Base-by-base conservation (phyloP, 257 asterid species). In the Petunia secreta region DNA sequence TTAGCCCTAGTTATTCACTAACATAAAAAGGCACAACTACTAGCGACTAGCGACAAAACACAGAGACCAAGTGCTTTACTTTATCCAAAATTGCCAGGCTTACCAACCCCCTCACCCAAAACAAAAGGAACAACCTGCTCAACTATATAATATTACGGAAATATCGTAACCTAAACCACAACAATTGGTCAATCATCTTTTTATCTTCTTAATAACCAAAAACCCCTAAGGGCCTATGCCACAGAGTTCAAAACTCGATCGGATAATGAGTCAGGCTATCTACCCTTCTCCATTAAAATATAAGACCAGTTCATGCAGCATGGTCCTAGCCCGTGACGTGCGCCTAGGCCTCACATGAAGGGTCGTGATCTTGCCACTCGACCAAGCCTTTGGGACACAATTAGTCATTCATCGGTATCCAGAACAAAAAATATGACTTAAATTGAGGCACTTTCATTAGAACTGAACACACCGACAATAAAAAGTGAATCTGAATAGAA, bases 351-450 rank as follows among this genome's bases (percentile, higher is more conserved):
- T 25, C 25, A 25, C 25, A 25, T 25, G 25, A 25, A 25, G 25
- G 25, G 25, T 25, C 25, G 25, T 25, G 25, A 25, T 25, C 25
- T 25, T 25, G 25, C 25, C 25, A 25, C 25, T 25, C 25, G 25
- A 25, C 25, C 25, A 25, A 25, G 25, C 25, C 25, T 25, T 25
- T 25, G 25, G 25, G 25, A 25, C 25, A 48, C 77, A 71, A 71
- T 11, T 71, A 44, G 41, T 5, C 60, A 36, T 36, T 73, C 43
- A 34, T 73, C 63, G 13, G 77, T 48, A 50, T 48, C 34, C 50
- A 13, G 7, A 73, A 73, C 77, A 73, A 73, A 73, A 34, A 71
- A 73, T 34, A 73, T 73, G 44, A 16, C 40, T 69, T 46, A 69
- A 37, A 69, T 37, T 69, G 60, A 37, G 4, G 44, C 60, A 71